phyloP scores from a whole-genome alignment of 2,329 filamentous ascomycete genomes.

The Colletotrichum tabaci region DNA sequence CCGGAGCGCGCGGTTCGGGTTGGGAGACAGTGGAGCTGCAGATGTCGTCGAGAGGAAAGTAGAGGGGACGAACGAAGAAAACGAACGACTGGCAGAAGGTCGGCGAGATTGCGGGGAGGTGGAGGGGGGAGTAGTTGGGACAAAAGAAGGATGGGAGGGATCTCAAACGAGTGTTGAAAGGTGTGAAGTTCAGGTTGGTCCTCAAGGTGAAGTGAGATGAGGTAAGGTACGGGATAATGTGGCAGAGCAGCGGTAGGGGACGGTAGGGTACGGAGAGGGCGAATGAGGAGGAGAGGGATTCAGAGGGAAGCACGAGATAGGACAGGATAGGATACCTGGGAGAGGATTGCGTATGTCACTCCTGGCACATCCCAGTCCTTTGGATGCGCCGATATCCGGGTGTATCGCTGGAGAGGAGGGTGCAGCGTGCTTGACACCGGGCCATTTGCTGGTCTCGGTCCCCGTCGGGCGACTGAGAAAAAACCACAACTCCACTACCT shows the following conservation, averaged over 20 bases:
- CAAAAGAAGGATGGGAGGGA: slow-evolving; percentile 13
- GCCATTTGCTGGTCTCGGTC: not conserved
- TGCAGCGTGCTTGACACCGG: slow-evolving; percentile 4
- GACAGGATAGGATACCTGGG: slow-evolving; percentile 27
- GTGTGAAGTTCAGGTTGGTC: slow-evolving; percentile 7
- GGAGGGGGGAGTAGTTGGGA: slow-evolving; percentile 3
- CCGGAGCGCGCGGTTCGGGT: slow-evolving; percentile 14
- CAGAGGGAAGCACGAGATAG: slow-evolving; percentile 11
- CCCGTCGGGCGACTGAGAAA: not conserved
- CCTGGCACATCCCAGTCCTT: slow-evolving; percentile 33
- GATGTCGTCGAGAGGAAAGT: slow-evolving; percentile 3
- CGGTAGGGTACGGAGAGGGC: slow-evolving; percentile 13
- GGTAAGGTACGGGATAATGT: slow-evolving; percentile 6
- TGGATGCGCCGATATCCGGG: slow-evolving; percentile 33
- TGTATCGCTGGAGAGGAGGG: slow-evolving; percentile 2
- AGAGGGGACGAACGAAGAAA: not conserved
- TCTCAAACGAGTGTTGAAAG: slow-evolving; percentile 24
- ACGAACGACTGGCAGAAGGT: slow-evolving; percentile 25
- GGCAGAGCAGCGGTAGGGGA: slow-evolving; percentile 17
- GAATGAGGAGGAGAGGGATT: slow-evolving; percentile 9
- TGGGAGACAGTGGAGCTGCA: slow-evolving; percentile 28
- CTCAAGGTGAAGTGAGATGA: not conserved
- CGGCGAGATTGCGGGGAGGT: slow-evolving; percentile 16
- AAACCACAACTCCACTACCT: too few species aligned
- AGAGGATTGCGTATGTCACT: slow-evolving; percentile 42